Base-by-base conservation (phyloP, 306 rosid species). In the Cercis canadensis region DNA sequence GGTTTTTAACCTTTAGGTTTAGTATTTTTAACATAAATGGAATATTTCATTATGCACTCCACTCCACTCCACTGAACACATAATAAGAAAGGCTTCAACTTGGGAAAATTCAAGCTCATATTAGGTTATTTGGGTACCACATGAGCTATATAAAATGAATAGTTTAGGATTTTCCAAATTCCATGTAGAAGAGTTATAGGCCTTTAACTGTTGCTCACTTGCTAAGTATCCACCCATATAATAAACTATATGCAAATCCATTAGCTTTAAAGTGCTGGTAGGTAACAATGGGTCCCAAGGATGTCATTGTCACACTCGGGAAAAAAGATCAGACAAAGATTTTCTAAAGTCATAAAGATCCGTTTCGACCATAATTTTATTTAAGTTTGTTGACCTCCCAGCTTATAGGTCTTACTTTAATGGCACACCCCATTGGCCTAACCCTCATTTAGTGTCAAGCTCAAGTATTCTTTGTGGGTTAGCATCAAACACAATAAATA, bases 251-350 rank as follows among this genome's bases (percentile, higher is more conserved):
- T 67, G 72, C 34, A 71, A 65, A 31, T 16, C 10, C 11, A 39
- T 18, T 53, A 65, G 77, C 58, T 61, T 75, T 3, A 29, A 57
- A 80, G 79, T 73, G 86, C 74, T 58, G 31, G 75, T 69, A 58
- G 86, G 81, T 75, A n/a, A 70, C 9, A 41, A 31, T 72, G 72
- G 82, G 66, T 61, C 74, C 88, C 80, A 40, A 34, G 45, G 61
- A 69, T 31, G 74, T 77, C 81, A 14, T 62, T 45, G 50, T 88
- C 84, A 57, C 32, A 11, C 7, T 55, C 45, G 59, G 34, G 52
- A 21, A 16, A 40, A 15, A 62, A 34, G 44, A 65, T 11, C 58
- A 44, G 88, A 78, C 88, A 81, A 68, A 81, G 85, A 86, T 88
- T 66, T 81, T 67, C 71, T 44, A 74, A 80, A 80, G 74, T 75